Percentiles rank a stretch among this genome's conserved stretches.
Conservation (phyloP, 805 yeast genomes). For the Candida golubevii region DNA sequence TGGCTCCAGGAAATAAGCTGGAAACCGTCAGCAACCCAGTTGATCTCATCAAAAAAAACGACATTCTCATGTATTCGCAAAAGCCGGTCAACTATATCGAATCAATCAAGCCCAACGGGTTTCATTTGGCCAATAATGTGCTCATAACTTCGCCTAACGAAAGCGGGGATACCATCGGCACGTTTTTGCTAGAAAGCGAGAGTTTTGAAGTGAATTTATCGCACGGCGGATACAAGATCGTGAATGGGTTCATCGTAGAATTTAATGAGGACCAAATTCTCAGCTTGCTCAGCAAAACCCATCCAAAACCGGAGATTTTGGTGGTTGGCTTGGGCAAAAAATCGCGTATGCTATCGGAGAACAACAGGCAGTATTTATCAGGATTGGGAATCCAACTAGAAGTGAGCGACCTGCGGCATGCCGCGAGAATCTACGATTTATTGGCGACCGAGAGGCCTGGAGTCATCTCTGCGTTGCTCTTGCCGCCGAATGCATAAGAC, state of each 20-base stretch:
- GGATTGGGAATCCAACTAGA: constrained; percentile 68
- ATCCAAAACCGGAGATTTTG: constrained; percentile 75
- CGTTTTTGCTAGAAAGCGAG: constrained; percentile 52
- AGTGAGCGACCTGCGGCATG: constrained; percentile 56
- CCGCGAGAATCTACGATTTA: constrained; percentile 68
- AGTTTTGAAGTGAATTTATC: constrained; percentile 55
- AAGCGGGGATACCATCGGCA: constrained; percentile 39
- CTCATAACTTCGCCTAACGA: constrained; percentile 42
- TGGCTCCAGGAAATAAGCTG: constrained; percentile 35
- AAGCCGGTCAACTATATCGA: constrained; percentile 43
- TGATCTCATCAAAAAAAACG: constrained; percentile 41
- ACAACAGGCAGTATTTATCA: constrained; percentile 46
- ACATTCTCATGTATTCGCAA: constrained; percentile 37
- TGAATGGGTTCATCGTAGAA: constrained; percentile 51
- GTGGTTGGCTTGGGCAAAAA: constrained; percentile 68
- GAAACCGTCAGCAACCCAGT: constrained; percentile 41
- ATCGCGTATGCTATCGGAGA: constrained; percentile 59
- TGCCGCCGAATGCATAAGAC: constrained; percentile 58
- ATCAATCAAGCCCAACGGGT: constrained; percentile 48
- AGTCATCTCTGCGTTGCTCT: constrained; percentile 65
- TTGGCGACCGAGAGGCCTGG: constrained; percentile 76
- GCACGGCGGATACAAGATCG: constrained; percentile 41
- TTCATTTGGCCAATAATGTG: constrained; percentile 52
- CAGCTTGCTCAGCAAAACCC: constrained; percentile 48
- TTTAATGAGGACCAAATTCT: constrained; percentile 40